These are phyloP conservation scores for Cordyceps militaris DNA, from an alignment of 2,329 filamentous ascomycete species.

Conservation along the genomic window DNA sequence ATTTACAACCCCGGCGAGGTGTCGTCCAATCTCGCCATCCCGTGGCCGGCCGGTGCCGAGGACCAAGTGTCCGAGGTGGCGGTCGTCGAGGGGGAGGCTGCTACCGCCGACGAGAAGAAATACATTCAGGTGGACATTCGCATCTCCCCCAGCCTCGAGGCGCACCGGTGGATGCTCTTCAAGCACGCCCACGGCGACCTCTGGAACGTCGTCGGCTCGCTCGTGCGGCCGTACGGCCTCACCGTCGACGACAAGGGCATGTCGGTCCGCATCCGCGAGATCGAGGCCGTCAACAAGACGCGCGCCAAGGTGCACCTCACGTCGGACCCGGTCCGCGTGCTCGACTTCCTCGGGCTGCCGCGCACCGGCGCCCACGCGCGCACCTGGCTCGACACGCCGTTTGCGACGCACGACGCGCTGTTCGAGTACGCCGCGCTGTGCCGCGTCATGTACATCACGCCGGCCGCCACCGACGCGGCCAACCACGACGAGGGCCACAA, in stretches of 20 bases:
- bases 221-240: slow-evolving; percentile 58
- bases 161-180: slow-evolving; percentile 58
- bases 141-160: slow-evolving; percentile 35
- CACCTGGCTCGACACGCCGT: slow-evolving; percentile 44
- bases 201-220: slow-evolving; percentile 57
- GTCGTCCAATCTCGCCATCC: slow-evolving; percentile 46
- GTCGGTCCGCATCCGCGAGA: slow-evolving; percentile 59
- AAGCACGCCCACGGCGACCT: slow-evolving; percentile 65
- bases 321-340: slow-evolving; percentile 43
- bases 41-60: slow-evolving; percentile 36
- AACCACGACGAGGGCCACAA: slow-evolving; percentile 9
- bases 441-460: slow-evolving; percentile 47
- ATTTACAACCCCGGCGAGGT: slow-evolving; percentile 22
- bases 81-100: not conserved
- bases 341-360: slow-evolving; percentile 58
- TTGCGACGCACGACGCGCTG: slow-evolving; percentile 46
- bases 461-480: slow-evolving; percentile 17
- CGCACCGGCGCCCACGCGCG: slow-evolving; percentile 18
- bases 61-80: slow-evolving; percentile 1
- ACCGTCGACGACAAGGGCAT: slow-evolving; percentile 57
- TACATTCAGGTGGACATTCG: slow-evolving; percentile 66
- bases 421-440: slow-evolving; percentile 55
- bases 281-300: slow-evolving; percentile 53
- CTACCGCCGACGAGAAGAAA: not conserved
- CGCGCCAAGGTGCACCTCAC: slow-evolving; percentile 55